These are phyloP conservation scores for Fusarium albosuccineum DNA, from an alignment of 2,329 filamentous ascomycete genomes.

Conservation along the genomic window DNA sequence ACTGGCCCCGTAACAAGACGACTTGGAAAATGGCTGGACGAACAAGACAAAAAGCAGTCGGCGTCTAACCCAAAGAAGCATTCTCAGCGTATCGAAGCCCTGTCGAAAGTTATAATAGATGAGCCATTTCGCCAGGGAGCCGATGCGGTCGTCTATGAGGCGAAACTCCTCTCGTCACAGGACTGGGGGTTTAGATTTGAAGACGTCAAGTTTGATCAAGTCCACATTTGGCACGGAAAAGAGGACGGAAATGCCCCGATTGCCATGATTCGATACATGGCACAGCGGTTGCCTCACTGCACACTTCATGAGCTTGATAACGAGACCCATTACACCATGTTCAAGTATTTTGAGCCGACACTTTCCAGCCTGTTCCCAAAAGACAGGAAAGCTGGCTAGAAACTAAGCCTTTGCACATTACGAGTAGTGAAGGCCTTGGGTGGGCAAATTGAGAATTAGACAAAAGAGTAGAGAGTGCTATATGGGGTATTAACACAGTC, in stretches of 20 bases:
- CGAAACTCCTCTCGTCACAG: constrained; percentile 44
- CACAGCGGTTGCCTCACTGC: constrained; percentile 50
- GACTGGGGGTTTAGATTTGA: constrained; percentile 50
- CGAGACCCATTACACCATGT: constrained; percentile 51
- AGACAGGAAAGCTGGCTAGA: constrained; percentile 13
- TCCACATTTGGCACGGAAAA: constrained; percentile 52
- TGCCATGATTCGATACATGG: constrained; percentile 53
- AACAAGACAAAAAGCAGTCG: constrained; percentile 16
- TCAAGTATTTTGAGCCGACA: constrained; percentile 37
- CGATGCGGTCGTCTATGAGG: constrained; percentile 45
- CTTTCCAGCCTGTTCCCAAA: neutral
- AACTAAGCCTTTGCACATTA: neutral
- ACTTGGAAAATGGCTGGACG: constrained; percentile 28
- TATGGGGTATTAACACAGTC: too few relatives aligned
- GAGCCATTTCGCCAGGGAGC: constrained; percentile 49
- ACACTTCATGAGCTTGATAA: constrained; percentile 50
- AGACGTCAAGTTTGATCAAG: constrained; percentile 42
- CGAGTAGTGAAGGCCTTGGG: too few relatives aligned
- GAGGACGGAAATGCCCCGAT: constrained; percentile 51
- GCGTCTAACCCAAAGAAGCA: constrained; percentile 2
- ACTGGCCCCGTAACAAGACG: constrained; percentile 1
- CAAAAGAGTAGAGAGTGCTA: too few relatives aligned
- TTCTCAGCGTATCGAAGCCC: constrained; percentile 43
- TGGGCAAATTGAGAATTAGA: too few relatives aligned
- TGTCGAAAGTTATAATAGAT: constrained; percentile 48